phyloP scores from a whole-genome alignment of 306 rosid species.

The Phaseolus lunatus region DNA sequence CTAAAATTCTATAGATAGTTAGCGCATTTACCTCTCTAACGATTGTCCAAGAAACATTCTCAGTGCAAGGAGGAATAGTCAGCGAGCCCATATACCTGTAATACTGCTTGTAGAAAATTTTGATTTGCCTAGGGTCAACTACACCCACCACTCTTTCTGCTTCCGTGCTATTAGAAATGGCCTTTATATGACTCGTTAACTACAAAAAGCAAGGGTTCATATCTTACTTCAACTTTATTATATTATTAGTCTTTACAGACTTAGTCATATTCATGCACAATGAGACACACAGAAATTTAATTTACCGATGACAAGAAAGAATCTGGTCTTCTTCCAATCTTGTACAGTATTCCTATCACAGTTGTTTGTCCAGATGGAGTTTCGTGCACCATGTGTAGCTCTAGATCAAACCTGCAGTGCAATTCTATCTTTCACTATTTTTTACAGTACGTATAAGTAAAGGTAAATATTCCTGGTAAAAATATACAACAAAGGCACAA shows the following conservation, averaged over 20 bases:
- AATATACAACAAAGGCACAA: too few species aligned
- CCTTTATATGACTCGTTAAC: conserved; percentile 50
- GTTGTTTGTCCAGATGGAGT: conserved; percentile 50
- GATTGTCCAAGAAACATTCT: conserved; percentile 69
- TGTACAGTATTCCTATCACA: conserved; percentile 63
- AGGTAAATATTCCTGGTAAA: background rate
- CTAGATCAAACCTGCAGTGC: conserved; percentile 55
- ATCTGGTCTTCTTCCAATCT: conserved; percentile 56
- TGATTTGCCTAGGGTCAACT: conserved; percentile 51
- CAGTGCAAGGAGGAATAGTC: conserved; percentile 70
- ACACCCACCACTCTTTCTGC: conserved; percentile 46
- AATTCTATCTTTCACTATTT: background rate
- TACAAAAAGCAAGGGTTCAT: conserved; percentile 13
- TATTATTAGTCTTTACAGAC: background rate
- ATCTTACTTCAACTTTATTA: background rate
- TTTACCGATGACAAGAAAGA: conserved; percentile 58
- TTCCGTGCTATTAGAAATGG: conserved; percentile 24
- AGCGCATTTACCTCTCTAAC: conserved; percentile 34
- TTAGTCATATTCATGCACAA: background rate
- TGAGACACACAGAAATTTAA: background rate
- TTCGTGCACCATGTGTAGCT: conserved; percentile 70
- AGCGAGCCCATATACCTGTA: conserved; percentile 76
- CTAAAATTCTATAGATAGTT: too few species aligned
- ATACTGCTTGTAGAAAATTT: conserved; percentile 43
- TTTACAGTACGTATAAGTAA: background rate